These are phyloP conservation scores for Papilionanthe hybrid DNA, from an alignment of 116 monocot species.

Conservation along the genomic window DNA sequence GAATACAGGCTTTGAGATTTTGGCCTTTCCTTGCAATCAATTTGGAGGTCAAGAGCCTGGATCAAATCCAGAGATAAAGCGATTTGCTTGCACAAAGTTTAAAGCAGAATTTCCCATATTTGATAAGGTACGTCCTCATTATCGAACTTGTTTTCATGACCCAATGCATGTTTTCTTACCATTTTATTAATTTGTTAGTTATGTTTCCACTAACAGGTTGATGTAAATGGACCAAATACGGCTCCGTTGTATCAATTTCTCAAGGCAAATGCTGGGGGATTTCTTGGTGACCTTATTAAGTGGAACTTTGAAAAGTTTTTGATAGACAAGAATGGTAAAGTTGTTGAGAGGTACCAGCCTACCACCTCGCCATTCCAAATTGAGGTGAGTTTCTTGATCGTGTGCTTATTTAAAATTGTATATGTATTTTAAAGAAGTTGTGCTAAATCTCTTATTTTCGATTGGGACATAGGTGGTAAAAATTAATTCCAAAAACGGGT, in stretches of 20 bases:
- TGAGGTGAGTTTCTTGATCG: constrained; percentile 44
- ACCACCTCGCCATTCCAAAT: constrained; percentile 98
- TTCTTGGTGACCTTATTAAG: constrained; percentile 86
- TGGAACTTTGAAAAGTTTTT: constrained; percentile 99
- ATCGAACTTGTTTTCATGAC: background rate
- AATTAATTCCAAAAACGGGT: background rate
- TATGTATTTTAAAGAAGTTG: background rate
- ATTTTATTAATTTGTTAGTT: background rate
- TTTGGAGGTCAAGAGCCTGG: constrained; percentile 98
- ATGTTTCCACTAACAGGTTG: constrained; percentile 44
- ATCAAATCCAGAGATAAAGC: constrained; percentile 85
- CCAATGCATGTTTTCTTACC: background rate
- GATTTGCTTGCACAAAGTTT: constrained; percentile 93
- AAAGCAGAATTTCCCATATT: constrained; percentile 99
- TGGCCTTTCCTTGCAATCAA: constrained; percentile 99
- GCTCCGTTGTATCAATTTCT: constrained; percentile 88
- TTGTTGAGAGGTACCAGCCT: constrained; percentile 92
- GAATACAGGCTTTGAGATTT: constrained; percentile 83
- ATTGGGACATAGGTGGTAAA: background rate
- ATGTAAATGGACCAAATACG: constrained; percentile 94
- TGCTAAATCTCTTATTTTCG: background rate
- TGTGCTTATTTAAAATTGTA: background rate
- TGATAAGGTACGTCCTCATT: constrained; percentile 59
- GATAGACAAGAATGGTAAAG: constrained; percentile 90
- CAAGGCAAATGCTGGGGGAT: constrained; percentile 88